Percentiles rank a stretch among this genome's conserved stretches.
Conservation (phyloP, 352 stramenopile genomes). For the Pythium volutum region DNA sequence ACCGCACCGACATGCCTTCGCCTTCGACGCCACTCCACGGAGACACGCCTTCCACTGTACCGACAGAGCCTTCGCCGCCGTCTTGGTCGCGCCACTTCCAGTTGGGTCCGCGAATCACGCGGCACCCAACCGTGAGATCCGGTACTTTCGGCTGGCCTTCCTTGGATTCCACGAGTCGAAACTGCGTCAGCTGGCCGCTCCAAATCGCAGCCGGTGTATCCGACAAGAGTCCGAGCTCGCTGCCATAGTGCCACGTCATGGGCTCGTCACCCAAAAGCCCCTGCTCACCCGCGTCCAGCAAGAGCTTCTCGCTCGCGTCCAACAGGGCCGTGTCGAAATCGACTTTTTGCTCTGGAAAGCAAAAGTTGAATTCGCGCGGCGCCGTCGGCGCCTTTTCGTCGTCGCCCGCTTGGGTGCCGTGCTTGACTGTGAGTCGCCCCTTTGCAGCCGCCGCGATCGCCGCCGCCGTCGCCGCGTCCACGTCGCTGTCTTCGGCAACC, state of each 20-base stretch:
- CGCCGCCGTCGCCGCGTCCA: conserved; percentile 47
- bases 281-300: conserved; percentile 61
- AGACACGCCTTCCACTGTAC: conserved; percentile 79
- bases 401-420: conserved; percentile 10
- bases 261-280: conserved; percentile 68
- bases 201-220: conserved; percentile 68
- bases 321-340: conserved; percentile 63
- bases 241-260: conserved; percentile 58
- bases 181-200: conserved; percentile 77
- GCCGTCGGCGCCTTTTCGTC: conserved; percentile 11
- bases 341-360: conserved; percentile 62
- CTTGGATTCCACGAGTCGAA: conserved; percentile 43
- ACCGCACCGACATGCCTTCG: conserved; percentile 87
- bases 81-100: conserved; percentile 91
- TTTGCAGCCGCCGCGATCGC: conserved; percentile 44
- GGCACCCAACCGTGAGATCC: conserved; percentile 75
- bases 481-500: conserved; percentile 77
- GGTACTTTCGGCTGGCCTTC: conserved; percentile 44
- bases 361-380: conserved; percentile 48
- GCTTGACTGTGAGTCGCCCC: conserved; percentile 43
- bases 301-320: conserved; percentile 38
- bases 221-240: conserved; percentile 70
- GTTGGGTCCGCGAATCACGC: conserved; percentile 87
- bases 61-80: conserved; percentile 79
- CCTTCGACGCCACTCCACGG: conserved; percentile 87